Evolutionary conservation across 2,329 filamentous ascomycete genomes (phyloP).

Genomic region (Dothidotthia symphoricarpi): DNA sequence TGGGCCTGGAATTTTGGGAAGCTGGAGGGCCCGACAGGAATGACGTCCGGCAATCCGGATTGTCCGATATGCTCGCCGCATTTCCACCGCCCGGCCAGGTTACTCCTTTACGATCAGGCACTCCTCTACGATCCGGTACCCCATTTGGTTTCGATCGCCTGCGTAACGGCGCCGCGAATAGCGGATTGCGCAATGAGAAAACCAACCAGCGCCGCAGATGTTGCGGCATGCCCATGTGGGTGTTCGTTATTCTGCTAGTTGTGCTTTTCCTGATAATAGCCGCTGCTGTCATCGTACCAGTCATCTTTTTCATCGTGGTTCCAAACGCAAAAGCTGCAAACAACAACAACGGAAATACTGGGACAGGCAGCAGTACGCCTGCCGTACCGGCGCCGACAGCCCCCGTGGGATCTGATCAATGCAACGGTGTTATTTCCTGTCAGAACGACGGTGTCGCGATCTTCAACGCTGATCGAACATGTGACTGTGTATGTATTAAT

Average conservation of each 20-base stretch:
- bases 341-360: conserved; percentile 24
- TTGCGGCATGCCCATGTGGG: conserved; percentile 82
- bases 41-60: conserved; percentile 47
- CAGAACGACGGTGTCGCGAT: conserved; percentile 79
- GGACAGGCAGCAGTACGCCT: conserved; percentile 16
- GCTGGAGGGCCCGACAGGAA: conserved; percentile 35
- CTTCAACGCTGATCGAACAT: conserved; percentile 60
- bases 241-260: conserved; percentile 66
- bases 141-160: conserved; percentile 1
- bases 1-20: conserved; percentile 53
- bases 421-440: conserved; percentile 64
- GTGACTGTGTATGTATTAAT: conserved; percentile 84
- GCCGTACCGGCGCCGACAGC: conserved; percentile 21
- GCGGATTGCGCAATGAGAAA: conserved; percentile 22
- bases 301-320: conserved; percentile 59
- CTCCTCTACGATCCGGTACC: conserved; percentile 24
- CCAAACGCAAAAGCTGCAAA: conserved; percentile 46
- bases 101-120: conserved; percentile 34
- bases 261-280: conserved; percentile 70
- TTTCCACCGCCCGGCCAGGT: conserved; percentile 60
- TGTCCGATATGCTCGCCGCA: conserved; percentile 64
- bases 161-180: conserved; percentile 16
- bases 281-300: conserved; percentile 77
- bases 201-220: conserved; percentile 59
- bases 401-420: conserved; percentile 41